Evolutionary conservation across 2,329 filamentous ascomycete species (phyloP).

Genomic region (Capronia coronata): DNA sequence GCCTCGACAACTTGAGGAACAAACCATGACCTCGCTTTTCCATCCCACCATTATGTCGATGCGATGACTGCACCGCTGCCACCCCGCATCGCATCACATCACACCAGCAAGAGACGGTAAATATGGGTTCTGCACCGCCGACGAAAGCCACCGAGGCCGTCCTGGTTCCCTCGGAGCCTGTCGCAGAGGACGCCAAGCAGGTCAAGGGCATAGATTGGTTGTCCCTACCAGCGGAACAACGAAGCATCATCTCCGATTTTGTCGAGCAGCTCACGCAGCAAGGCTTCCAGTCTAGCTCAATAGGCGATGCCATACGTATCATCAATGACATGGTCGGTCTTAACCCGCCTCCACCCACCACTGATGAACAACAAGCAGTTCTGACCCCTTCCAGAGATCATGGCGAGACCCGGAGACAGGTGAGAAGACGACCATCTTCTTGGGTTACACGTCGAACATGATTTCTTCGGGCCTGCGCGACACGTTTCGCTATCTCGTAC

Average conservation of each 20-base stretch:
- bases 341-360: not conserved
- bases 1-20: too few species aligned
- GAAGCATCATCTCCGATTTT: conserved; percentile 80
- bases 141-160: conserved; percentile 69
- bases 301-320: conserved; percentile 81
- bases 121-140: conserved; percentile 44
- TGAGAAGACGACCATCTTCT: conserved; percentile 82
- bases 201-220: conserved; percentile 94
- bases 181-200: conserved; percentile 69
- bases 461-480: conserved; percentile 93
- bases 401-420: conserved; percentile 76
- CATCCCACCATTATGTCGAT: not conserved
- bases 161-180: conserved; percentile 72
- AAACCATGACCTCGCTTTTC: too few species aligned
- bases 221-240: conserved; percentile 60
- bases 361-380: conserved; percentile 1
- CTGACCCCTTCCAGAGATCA: conserved; percentile 51
- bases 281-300: conserved; percentile 75
- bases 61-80: too few species aligned
- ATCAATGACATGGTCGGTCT: conserved; percentile 86
- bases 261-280: conserved; percentile 75
- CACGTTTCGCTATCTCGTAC: conserved; percentile 82
- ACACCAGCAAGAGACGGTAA: not conserved
- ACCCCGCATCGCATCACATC: not conserved
- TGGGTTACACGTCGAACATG: conserved; percentile 95